A percentile compares a stretch with the other conserved stretches of the same genome.
phyloP scores from a whole-genome alignment of 1,284 basidiomycete genomes.

The Puccinia horiana region DNA sequence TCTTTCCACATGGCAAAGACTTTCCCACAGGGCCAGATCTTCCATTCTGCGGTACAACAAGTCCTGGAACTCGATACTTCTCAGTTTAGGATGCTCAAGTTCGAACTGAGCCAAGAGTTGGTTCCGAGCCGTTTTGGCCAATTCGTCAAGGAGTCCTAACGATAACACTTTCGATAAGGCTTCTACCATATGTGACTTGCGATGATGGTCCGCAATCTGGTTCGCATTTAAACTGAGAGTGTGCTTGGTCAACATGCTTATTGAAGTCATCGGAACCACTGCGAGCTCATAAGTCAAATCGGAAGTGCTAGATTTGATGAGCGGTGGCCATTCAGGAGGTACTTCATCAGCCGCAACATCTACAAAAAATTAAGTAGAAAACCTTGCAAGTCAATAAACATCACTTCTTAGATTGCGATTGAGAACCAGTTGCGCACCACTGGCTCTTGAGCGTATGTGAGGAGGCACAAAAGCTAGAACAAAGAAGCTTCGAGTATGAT shows the following conservation, averaged over 20 bases:
- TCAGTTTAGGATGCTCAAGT: slow-evolving; percentile 76
- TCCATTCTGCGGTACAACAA: slow-evolving; percentile 68
- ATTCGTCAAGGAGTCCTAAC: slow-evolving; percentile 62
- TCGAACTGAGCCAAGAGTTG: slow-evolving; percentile 52
- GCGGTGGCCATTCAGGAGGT: slow-evolving; percentile 67
- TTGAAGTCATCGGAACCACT: slow-evolving; percentile 71
- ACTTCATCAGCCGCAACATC: slow-evolving; percentile 63
- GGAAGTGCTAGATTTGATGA: slow-evolving; percentile 62
- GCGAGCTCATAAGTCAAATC: slow-evolving; percentile 71
- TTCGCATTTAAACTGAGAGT: slow-evolving; percentile 69
- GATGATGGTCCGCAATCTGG: slow-evolving; percentile 68
- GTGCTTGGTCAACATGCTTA: slow-evolving; percentile 69
- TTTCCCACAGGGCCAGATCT: slow-evolving; percentile 62
- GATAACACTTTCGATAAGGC: slow-evolving; percentile 58
- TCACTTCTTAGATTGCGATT: slow-evolving; percentile 41
- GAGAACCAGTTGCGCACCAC: slow-evolving; percentile 61
- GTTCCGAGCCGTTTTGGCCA: slow-evolving; percentile 54
- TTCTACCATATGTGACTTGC: slow-evolving; percentile 68
- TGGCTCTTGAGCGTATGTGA: slow-evolving; percentile 59
- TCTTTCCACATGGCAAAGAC: slow-evolving; percentile 50
- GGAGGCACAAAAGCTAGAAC: slow-evolving; percentile 70
- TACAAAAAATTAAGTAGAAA: slow-evolving; percentile 56
- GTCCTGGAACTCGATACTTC: slow-evolving; percentile 90
- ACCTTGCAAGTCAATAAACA: slow-evolving; percentile 3
- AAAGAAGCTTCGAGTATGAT: slow-evolving; percentile 67